Base-by-base conservation (phyloP, 2,329 filamentous ascomycete genomes). In the Aspergillus puulaauensis region DNA sequence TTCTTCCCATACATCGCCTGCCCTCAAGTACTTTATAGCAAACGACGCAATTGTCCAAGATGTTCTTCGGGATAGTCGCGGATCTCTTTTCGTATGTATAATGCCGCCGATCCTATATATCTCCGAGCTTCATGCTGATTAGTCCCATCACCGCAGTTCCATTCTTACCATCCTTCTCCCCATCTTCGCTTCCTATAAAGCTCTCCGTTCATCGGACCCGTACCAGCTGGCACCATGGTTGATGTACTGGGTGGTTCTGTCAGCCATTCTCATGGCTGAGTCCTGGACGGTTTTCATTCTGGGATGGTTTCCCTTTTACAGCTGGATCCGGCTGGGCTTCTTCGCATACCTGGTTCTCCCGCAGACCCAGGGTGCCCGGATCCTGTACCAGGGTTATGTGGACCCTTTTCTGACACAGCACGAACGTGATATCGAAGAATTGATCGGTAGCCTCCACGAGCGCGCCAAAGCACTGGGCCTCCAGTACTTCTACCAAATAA, bases 191-290 rank as follows among this genome's bases (percentile, higher is more conserved):
- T 96, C 93, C 63, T 98, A 97, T 84, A 98, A 98, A 82, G 93
- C 95, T 49, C 89, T 99, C 71, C 93, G 95, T 78, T 93, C 91
- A 15, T 89, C 90, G 52, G 91, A 97, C 75, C 92, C 93, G 2
- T 88, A 91, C 39, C 87, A 96, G 72, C 83, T 97, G 59, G 91
- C 91, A 63, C 93, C 93, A 87, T 99, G 95, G 95, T 85, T 98
- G 65, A 98, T 98, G 90, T 99, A 98, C 83, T 99, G 93, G 90
- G 91, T 96, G 60, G 91, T 96, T 23, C 85, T 97, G 64, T 90
- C 90, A 60, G 88, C 90, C 73, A 86, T 88, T 67, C 82, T 93
- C 56, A 84, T 95, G 61, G 85, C 87, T 75, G 95, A 98, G 79
- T 93, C 89, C 47, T 96, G 92, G 85, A 87, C 90, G 56, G 86